Evolutionary conservation across 257 asterid genomes (phyloP).

Genomic region (Sherardia arvensis): DNA sequence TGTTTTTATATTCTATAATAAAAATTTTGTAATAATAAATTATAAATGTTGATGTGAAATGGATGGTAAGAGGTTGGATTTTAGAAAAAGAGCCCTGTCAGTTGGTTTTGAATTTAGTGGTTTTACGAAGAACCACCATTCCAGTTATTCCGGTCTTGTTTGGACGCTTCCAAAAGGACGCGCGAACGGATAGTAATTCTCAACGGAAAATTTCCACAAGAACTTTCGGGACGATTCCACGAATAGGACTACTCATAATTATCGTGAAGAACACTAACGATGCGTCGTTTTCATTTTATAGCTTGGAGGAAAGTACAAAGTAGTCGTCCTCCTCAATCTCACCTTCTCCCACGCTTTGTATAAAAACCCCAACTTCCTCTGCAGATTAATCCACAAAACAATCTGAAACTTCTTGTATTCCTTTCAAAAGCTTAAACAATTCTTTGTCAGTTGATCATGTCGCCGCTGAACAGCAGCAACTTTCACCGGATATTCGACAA

Average conservation of each 20-base stretch:
- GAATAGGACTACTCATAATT: background rate
- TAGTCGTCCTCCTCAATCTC: background rate
- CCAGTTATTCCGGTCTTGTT: background rate
- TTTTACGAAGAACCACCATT: background rate
- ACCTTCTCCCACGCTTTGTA: background rate
- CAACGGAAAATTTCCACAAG: background rate
- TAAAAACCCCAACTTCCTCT: background rate
- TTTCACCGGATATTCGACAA: slow-evolving; percentile 49
- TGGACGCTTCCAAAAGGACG: background rate
- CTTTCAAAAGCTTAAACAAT: background rate
- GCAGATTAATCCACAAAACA: background rate
- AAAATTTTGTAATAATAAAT: too few relatives aligned
- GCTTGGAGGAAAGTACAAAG: background rate
- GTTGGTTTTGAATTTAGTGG: background rate
- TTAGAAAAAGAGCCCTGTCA: background rate
- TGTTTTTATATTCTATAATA: too few relatives aligned
- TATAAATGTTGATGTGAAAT: too few relatives aligned
- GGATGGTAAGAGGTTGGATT: background rate
- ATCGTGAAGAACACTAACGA: background rate
- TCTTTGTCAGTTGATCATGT: slow-evolving; percentile 16
- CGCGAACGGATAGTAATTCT: background rate
- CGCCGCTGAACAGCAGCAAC: slow-evolving; percentile 23
- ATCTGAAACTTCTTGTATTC: background rate
- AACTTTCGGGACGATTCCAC: background rate
- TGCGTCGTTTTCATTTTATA: background rate